Evolutionary conservation across 768 basidiomycete genomes (phyloP), one percentile per base, ranked within the genome.

Genomic region (Rhizopogon vesiculosus): DNA sequence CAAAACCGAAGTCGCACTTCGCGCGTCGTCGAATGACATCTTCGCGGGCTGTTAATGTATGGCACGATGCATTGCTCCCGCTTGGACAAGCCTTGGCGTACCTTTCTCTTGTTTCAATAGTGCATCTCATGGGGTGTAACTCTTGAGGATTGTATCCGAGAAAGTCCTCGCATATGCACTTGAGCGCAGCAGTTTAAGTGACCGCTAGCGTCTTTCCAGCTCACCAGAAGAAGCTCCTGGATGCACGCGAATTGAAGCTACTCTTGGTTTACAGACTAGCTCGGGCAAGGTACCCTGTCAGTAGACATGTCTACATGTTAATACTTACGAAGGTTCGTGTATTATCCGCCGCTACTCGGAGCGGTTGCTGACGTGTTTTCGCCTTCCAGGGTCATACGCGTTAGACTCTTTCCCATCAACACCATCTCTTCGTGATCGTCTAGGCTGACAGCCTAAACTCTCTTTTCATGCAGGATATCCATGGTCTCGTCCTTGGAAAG

Each of bases 281-380:
- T 25, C 25, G 25, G 25, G 4, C 25, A 57, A 94, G 91, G 69
- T 97, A 94, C 66, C 91, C 93, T 66, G 85, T 98, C 53, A 92
- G 91, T n/a, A 76, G 96, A 35, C 95, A 98, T 74, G 94, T 91
- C 68, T 97, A 57, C 95, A 98, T n/a, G 87, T 93, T 7, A 94
- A 94, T 62, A 98, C 94, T 0, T 97, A 97, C 66, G 94, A 97
- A 77, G 94, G 91, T 79, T 67, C 31, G 76, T 56, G 59, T 35
- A 53, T 53, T 41, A 42, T 45, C 51, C 42, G 39, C 44, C 28
- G 16, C 45, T 52, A 4, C 22, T 54, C 15, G 28, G 13, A 3
- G 7, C 15, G 12, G 33, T 45, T 43, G 44, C 55, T 62, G 25
- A 48, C 51, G 50, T 45, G 39, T 42, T 15, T 22, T 43, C 45